Conservation (phyloP, 1,284 basidiomycete species). For the Microbotryomycetes sp. region DNA sequence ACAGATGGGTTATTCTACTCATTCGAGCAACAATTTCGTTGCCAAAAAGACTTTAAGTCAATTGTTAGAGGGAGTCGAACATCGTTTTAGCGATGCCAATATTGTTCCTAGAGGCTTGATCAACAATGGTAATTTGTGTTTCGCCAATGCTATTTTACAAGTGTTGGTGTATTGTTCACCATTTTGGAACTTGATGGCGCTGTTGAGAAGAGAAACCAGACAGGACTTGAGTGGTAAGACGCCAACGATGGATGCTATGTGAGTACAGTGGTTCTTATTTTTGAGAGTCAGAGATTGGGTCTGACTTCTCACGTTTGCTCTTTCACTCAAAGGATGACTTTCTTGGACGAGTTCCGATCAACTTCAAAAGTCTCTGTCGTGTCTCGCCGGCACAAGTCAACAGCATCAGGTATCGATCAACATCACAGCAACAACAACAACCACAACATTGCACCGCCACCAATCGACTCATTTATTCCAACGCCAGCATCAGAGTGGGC, state of each 20-base stretch:
- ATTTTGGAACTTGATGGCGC: constrained; percentile 71
- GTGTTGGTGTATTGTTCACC: constrained; percentile 81
- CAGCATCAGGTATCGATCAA: constrained; percentile 7
- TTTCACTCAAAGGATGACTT: constrained; percentile 50
- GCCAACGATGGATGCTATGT: constrained; percentile 73
- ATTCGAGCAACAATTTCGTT: constrained; percentile 4
- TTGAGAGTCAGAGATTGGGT: neutral
- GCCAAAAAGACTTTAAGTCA: constrained; percentile 8
- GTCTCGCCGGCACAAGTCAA: constrained; percentile 4
- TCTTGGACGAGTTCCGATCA: constrained; percentile 66
- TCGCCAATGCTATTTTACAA: constrained; percentile 90
- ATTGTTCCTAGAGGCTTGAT: constrained; percentile 62
- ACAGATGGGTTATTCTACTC: neutral
- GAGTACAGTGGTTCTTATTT: constrained; percentile 20
- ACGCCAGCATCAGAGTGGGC: constrained; percentile 10
- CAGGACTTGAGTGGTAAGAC: constrained; percentile 52
- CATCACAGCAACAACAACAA: constrained; percentile 6
- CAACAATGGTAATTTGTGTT: constrained; percentile 96
- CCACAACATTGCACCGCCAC: neutral
- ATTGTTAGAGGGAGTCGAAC: constrained; percentile 3
- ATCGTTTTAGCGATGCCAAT: neutral
- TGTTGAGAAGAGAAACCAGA: constrained; percentile 55
- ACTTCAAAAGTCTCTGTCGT: constrained; percentile 17
- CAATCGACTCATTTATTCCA: neutral
- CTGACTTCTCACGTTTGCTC: neutral